Percentiles rank a stretch among this genome's conserved stretches.
Evolutionary conservation across 1,139 yeast species (phyloP).

Genomic region (Debaryomyces udenii): DNA sequence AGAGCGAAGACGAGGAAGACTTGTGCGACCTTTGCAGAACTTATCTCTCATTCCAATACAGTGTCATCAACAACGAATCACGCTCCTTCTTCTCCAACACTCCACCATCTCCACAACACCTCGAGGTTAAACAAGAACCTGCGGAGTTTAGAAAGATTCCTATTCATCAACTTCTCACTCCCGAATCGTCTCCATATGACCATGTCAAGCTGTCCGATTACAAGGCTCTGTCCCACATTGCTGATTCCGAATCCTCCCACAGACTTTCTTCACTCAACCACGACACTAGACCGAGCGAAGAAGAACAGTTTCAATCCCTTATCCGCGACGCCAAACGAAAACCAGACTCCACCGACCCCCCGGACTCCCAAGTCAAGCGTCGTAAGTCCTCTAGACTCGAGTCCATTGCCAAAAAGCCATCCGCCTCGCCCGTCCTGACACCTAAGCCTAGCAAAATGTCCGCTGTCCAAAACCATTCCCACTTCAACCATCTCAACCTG

Average conservation of each 20-base stretch:
- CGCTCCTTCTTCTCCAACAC: slow-evolving; percentile 23
- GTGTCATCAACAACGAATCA: slow-evolving; percentile 32
- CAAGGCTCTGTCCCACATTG: neutral
- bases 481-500: slow-evolving; percentile 25
- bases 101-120: neutral
- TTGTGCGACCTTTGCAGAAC: slow-evolving; percentile 47
- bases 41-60: slow-evolving; percentile 41
- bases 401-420: slow-evolving; percentile 1
- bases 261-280: slow-evolving; percentile 10
- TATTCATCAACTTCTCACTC: slow-evolving; percentile 35
- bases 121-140: slow-evolving; percentile 6
- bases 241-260: slow-evolving; percentile 11
- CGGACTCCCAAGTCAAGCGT: slow-evolving; percentile 1
- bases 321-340: slow-evolving; percentile 20
- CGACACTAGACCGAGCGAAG: slow-evolving; percentile 15
- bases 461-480: slow-evolving; percentile 18
- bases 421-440: neutral
- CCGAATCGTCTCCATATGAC: slow-evolving; percentile 40
- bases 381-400: slow-evolving; percentile 10
- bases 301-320: slow-evolving; percentile 22
- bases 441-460: slow-evolving; percentile 17
- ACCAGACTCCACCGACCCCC: slow-evolving; percentile 11
- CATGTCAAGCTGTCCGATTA: neutral
- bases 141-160: slow-evolving; percentile 4
- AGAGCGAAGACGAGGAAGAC: slow-evolving; percentile 38